A percentile compares a stretch with the other conserved stretches of the same genome.
Conservation (phyloP, 257 asterid genomes). For the Nyctanthes arbortristis region DNA sequence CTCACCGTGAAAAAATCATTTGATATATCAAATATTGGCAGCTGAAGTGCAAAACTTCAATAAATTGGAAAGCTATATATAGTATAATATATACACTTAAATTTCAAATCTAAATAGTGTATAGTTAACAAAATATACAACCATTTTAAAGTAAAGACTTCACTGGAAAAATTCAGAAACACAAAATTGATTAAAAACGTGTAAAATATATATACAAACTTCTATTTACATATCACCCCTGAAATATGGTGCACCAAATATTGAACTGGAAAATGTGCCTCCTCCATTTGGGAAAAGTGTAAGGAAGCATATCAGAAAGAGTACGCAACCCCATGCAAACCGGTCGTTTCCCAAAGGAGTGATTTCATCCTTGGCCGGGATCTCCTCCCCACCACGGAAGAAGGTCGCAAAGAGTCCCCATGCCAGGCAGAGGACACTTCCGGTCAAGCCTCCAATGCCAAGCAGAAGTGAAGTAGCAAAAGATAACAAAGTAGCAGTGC, state of each 20-base stretch:
- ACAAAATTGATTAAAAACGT: not conserved
- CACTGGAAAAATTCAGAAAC: too few relatives aligned
- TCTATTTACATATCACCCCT: conserved; percentile 52
- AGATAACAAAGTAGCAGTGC: conserved; percentile 54
- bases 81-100: too few relatives aligned
- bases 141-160: too few relatives aligned
- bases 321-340: conserved; percentile 79
- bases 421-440: conserved; percentile 76
- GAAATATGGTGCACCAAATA: conserved; percentile 72
- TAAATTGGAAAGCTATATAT: too few relatives aligned
- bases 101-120: too few relatives aligned
- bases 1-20: too few relatives aligned
- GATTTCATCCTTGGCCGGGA: conserved; percentile 85
- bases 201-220: not conserved
- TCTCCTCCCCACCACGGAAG: conserved; percentile 91
- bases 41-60: too few relatives aligned
- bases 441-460: conserved; percentile 83
- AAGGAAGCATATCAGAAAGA: conserved; percentile 79
- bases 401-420: conserved; percentile 93
- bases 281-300: conserved; percentile 90
- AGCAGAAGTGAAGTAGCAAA: conserved; percentile 66
- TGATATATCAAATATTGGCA: too few relatives aligned
- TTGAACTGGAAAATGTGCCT: conserved; percentile 77
- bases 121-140: too few relatives aligned
- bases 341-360: conserved; percentile 80